These are phyloP conservation scores for Teunomyces atbi DNA, from an alignment of 805 yeast genomes.

Conservation along the genomic window DNA sequence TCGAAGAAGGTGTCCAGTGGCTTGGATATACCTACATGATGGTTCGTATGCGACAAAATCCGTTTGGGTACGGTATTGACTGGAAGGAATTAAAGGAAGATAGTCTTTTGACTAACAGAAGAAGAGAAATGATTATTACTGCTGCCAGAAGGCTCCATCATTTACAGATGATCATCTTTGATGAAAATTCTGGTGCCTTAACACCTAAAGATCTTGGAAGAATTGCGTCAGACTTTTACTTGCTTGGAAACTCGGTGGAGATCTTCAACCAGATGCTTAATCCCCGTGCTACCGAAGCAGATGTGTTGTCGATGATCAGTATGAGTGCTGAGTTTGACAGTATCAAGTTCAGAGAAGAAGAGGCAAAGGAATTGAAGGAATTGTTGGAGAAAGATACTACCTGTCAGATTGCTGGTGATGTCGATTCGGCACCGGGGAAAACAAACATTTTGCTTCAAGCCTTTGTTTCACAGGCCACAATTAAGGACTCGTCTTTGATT, in stretches of 20 bases:
- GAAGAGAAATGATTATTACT: conserved; percentile 70
- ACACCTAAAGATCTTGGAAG: conserved; percentile 89
- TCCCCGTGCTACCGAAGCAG: conserved; percentile 89
- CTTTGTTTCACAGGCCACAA: conserved; percentile 69
- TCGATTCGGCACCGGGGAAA: conserved; percentile 78
- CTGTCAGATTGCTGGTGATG: conserved; percentile 79
- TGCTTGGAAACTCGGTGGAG: conserved; percentile 82
- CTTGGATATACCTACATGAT: conserved; percentile 94
- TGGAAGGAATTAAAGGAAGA: conserved; percentile 85
- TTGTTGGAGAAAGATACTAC: conserved; percentile 56
- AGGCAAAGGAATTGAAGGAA: conserved; percentile 64
- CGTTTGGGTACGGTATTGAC: conserved; percentile 85
- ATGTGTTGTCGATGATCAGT: conserved; percentile 80
- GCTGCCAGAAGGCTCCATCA: conserved; percentile 85
- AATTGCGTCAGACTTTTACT: conserved; percentile 89
- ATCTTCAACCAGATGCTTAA: conserved; percentile 81
- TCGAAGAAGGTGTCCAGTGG: conserved; percentile 96
- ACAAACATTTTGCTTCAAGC: conserved; percentile 87
- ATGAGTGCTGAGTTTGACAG: conserved; percentile 94
- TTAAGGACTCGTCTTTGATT: conserved; percentile 75
- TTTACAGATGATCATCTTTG: conserved; percentile 91
- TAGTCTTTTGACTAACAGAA: conserved; percentile 68
- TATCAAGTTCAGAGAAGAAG: conserved; percentile 86
- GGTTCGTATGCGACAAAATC: conserved; percentile 93
- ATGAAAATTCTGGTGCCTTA: conserved; percentile 77